A percentile compares a stretch with the other conserved stretches of the same genome.
Conservation (phyloP, 163 green algal species). For the Chlorella variabilis region DNA sequence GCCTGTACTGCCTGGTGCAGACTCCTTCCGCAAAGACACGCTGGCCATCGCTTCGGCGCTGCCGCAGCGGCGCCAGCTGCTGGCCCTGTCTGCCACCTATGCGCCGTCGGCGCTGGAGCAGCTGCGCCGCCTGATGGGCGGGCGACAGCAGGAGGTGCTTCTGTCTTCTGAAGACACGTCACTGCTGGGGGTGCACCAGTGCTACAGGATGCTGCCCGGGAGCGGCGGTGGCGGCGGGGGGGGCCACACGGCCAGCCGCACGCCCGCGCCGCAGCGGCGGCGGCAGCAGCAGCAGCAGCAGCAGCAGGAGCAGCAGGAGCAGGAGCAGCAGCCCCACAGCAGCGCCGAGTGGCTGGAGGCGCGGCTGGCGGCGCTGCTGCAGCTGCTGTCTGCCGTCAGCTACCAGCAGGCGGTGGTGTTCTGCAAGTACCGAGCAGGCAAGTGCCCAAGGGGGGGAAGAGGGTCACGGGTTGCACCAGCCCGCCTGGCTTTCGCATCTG, state of each 20-base stretch:
- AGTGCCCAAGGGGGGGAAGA: too few relatives aligned
- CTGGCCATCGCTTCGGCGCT: constrained; percentile 51
- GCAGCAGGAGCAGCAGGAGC: neutral
- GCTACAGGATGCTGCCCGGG: constrained; percentile 43
- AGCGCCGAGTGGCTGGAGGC: constrained; percentile 40
- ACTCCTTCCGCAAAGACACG: constrained; percentile 71
- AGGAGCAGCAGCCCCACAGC: neutral
- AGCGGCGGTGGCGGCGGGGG: neutral
- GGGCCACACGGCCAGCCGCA: neutral
- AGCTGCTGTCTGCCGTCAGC: constrained; percentile 60
- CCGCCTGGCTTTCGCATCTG: neutral
- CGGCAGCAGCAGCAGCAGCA: neutral
- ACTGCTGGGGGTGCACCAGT: constrained; percentile 64
- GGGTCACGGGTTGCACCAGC: neutral
- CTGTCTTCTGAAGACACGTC: constrained; percentile 60
- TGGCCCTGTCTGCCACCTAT: constrained; percentile 90
- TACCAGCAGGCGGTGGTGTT: constrained; percentile 89
- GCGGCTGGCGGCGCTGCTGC: constrained; percentile 66
- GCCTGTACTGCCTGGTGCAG: constrained; percentile 1
- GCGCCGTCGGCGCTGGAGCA: constrained; percentile 60
- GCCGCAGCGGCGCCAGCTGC: constrained; percentile 58
- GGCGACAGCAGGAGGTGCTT: constrained; percentile 68
- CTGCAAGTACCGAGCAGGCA: constrained; percentile 64
- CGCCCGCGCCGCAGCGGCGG: neutral
- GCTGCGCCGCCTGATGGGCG: constrained; percentile 72